A percentile compares a stretch with the other conserved stretches of the same genome.
These are phyloP conservation scores for Fraxinus ornus DNA, from an alignment of 305 asterid genomes.

Conservation along the genomic window DNA sequence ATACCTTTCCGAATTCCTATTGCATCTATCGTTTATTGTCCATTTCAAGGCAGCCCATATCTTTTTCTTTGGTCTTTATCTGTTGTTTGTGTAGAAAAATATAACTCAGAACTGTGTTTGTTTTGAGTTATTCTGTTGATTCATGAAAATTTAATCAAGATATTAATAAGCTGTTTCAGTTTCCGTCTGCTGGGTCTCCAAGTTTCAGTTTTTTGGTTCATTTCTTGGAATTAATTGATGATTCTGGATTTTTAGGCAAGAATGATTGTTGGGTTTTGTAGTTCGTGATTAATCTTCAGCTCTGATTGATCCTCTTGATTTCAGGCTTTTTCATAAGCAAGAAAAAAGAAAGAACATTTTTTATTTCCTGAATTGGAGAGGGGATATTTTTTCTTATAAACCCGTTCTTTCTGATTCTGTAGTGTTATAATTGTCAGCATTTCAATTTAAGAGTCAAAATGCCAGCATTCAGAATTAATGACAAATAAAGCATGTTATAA, in stretches of 20 bases:
- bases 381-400: neutral
- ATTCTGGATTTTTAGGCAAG: neutral
- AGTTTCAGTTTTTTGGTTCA: neutral
- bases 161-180: neutral
- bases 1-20: neutral
- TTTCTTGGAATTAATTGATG: neutral
- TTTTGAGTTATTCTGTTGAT: neutral
- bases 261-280: neutral
- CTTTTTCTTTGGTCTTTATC: neutral
- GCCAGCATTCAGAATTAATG: neutral
- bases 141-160: neutral
- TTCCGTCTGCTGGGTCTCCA: neutral
- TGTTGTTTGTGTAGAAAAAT: neutral
- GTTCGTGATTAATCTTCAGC: neutral
- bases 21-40: neutral
- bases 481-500: neutral
- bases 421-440: neutral
- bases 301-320: neutral
- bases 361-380: neutral
- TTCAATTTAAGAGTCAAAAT: neutral
- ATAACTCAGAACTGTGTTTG: neutral
- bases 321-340: neutral
- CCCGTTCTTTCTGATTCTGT: neutral
- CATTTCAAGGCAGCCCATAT: neutral
- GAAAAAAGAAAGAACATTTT: neutral